Conservation (phyloP, 306 rosid species). For the Acacia melanoxylon region DNA sequence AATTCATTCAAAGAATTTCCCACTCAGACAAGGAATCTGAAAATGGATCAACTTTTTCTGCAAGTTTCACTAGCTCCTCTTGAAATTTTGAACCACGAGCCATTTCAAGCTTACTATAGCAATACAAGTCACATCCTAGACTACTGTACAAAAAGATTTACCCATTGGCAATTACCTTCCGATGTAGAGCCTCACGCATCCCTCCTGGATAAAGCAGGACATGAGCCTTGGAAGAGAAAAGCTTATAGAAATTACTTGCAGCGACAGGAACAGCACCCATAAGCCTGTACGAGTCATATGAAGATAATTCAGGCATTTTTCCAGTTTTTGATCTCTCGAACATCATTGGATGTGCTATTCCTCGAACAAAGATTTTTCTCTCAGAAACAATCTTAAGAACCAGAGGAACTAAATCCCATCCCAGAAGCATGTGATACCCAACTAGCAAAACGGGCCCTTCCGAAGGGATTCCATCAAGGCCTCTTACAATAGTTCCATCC, state of each 20-base stretch:
- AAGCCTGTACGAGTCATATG: constrained; percentile 53
- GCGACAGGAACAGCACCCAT: constrained; percentile 90
- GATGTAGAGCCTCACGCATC: constrained; percentile 91
- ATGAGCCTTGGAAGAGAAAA: constrained; percentile 80
- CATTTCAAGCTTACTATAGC: neutral
- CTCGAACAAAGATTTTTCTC: constrained; percentile 64
- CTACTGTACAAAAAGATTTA: neutral
- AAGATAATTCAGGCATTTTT: constrained; percentile 48
- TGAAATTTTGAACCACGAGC: neutral
- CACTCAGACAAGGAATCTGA: neutral
- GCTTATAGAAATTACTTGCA: constrained; percentile 64
- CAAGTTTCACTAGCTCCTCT: constrained; percentile 14
- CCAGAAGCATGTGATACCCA: constrained; percentile 93
- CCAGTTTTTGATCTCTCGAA: constrained; percentile 50
- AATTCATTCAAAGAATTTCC: constrained; percentile 16
- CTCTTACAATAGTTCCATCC: constrained; percentile 71
- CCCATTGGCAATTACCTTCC: constrained; percentile 58
- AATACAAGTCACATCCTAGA: neutral
- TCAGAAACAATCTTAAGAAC: constrained; percentile 43
- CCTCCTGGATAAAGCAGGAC: constrained; percentile 87
- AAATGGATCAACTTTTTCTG: neutral
- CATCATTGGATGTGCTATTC: constrained; percentile 83
- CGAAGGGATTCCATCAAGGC: constrained; percentile 82
- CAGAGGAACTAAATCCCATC: constrained; percentile 63
- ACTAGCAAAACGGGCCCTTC: constrained; percentile 90